These are phyloP conservation scores for Coniochaeta sp. DNA, from an alignment of 2,329 filamentous ascomycete species.

Conservation along the genomic window DNA sequence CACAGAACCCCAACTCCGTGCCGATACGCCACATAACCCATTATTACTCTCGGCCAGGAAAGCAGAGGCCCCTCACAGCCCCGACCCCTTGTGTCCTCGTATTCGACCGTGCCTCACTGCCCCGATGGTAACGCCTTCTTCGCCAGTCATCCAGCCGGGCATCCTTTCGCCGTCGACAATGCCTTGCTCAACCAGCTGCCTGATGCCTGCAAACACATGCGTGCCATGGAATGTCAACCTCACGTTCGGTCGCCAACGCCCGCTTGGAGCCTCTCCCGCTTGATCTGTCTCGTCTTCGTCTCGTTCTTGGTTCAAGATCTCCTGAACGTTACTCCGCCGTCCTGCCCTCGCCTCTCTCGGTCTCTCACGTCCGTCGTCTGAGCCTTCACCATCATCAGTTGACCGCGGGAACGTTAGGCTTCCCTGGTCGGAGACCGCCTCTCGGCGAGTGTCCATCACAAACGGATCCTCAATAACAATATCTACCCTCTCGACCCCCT, in stretches of 20 bases:
- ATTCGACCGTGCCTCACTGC: slow-evolving; percentile 62
- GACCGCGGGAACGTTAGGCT: neutral
- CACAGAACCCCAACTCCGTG: neutral
- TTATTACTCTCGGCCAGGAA: neutral
- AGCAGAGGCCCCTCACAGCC: slow-evolving; percentile 26
- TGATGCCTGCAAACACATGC: slow-evolving; percentile 75
- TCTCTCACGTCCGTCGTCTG: slow-evolving; percentile 2
- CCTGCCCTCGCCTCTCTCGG: neutral
- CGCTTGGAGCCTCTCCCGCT: slow-evolving; percentile 16
- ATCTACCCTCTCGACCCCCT: slow-evolving; percentile 55
- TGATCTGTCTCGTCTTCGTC: slow-evolving; percentile 14
- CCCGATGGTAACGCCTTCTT: slow-evolving; percentile 71
- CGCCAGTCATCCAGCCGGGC: slow-evolving; percentile 88
- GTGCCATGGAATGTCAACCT: slow-evolving; percentile 64
- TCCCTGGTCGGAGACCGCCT: slow-evolving; percentile 10
- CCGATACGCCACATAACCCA: neutral
- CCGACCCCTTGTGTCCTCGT: slow-evolving; percentile 48
- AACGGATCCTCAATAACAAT: slow-evolving; percentile 53
- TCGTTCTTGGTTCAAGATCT: slow-evolving; percentile 22
- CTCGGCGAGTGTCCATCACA: neutral
- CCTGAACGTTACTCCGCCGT: slow-evolving; percentile 28
- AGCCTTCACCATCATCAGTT: slow-evolving; percentile 9
- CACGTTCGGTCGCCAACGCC: slow-evolving; percentile 48
- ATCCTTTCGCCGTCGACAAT: slow-evolving; percentile 69
- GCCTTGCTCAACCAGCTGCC: slow-evolving; percentile 69